phyloP scores from a whole-genome alignment of 257 asterid genomes.

The Nicotiana benthamiana region DNA sequence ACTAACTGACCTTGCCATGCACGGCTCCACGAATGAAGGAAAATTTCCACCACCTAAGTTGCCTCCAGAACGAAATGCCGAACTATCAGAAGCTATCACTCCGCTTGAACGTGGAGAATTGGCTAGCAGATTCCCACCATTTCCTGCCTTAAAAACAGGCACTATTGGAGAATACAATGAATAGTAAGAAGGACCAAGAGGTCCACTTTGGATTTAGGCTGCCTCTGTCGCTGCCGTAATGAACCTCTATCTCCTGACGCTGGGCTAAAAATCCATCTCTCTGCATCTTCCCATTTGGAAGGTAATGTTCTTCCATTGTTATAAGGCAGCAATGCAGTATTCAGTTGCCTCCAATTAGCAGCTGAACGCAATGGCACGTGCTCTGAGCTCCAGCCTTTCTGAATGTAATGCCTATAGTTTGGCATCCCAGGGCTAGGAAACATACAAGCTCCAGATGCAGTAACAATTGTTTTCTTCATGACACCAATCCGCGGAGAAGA shows the following conservation, averaged over 20 bases:
- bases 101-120: constrained; percentile 49
- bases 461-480: background rate
- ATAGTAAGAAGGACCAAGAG: constrained; percentile 9
- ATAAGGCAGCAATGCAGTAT: constrained; percentile 8
- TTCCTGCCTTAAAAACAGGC: constrained; percentile 24
- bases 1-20: constrained; percentile 20
- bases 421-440: constrained; percentile 15
- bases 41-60: constrained; percentile 13
- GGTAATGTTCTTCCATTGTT: constrained; percentile 15
- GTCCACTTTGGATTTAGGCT: constrained; percentile 21
- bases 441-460: background rate
- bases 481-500: constrained; percentile 18
- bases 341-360: constrained; percentile 8
- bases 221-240: constrained; percentile 5
- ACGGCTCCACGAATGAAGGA: constrained; percentile 16
- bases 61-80: constrained; percentile 20
- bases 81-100: constrained; percentile 33
- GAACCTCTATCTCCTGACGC: constrained; percentile 6
- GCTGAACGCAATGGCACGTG: constrained; percentile 12
- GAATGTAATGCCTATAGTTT: constrained; percentile 1
- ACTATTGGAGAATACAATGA: constrained; percentile 26
- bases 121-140: constrained; percentile 21
- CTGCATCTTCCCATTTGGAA: constrained; percentile 23
- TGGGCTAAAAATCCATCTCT: constrained; percentile 20
- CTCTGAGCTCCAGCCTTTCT: constrained; percentile 19